A percentile compares a stretch with the other conserved stretches of the same genome.
Conservation (phyloP, 768 basidiomycete species). For the Tulasnella sp. region DNA sequence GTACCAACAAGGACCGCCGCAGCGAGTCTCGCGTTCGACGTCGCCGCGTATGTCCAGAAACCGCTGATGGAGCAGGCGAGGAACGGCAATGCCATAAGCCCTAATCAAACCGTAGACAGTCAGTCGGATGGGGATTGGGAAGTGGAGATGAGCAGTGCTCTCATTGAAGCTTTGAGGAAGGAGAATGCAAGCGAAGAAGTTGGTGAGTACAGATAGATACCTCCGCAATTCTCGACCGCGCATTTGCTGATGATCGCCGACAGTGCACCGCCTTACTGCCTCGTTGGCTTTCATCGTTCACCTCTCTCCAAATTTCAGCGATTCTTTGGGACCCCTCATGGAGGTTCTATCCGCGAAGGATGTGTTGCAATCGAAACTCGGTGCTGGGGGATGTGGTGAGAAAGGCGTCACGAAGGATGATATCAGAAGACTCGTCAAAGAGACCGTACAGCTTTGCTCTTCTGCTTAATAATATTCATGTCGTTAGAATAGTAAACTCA, state of each 20-base stretch:
- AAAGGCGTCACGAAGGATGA: slow-evolving; percentile 56
- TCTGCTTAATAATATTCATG: neutral
- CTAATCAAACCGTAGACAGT: slow-evolving; percentile 28
- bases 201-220: slow-evolving; percentile 44
- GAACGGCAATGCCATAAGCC: neutral
- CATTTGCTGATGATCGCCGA: neutral
- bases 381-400: slow-evolving; percentile 39
- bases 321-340: slow-evolving; percentile 48
- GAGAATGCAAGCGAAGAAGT: slow-evolving; percentile 74
- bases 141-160: slow-evolving; percentile 69
- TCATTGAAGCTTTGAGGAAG: slow-evolving; percentile 68
- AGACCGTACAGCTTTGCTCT: slow-evolving; percentile 29
- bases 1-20: slow-evolving; percentile 63
- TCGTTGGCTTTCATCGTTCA: slow-evolving; percentile 70
- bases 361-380: slow-evolving; percentile 52
- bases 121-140: slow-evolving; percentile 51
- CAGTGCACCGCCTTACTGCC: slow-evolving; percentile 77
- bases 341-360: slow-evolving; percentile 60
- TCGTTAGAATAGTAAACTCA: neutral
- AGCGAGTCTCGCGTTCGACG: slow-evolving; percentile 74
- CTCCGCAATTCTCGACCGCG: neutral
- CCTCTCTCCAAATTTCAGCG: slow-evolving; percentile 59
- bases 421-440: slow-evolving; percentile 53
- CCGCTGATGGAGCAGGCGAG: slow-evolving; percentile 39
- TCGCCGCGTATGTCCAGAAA: slow-evolving; percentile 58